Evolutionary conservation across 1,139 yeast genomes (phyloP).

Genomic region (Suhomyces maxii): DNA sequence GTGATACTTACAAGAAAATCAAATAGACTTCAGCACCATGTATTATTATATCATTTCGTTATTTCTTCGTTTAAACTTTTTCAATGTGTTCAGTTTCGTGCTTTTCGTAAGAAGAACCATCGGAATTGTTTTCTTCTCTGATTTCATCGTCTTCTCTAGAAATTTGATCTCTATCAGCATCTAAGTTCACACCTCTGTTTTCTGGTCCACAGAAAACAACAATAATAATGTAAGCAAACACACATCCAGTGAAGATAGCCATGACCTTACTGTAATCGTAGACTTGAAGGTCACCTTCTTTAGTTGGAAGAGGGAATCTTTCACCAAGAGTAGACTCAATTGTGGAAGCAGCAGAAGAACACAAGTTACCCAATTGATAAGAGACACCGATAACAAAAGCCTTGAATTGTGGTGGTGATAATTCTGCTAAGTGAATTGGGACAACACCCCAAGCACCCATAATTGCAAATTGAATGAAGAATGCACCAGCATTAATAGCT

Average conservation of each 20-base stretch:
- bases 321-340: slow-evolving; percentile 77
- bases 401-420: slow-evolving; percentile 75
- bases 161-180: slow-evolving; percentile 16
- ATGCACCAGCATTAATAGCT: slow-evolving; percentile 74
- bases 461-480: slow-evolving; percentile 76
- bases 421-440: slow-evolving; percentile 75
- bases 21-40: no score
- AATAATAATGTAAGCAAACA: slow-evolving; percentile 60
- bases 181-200: slow-evolving; percentile 43
- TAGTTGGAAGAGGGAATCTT: slow-evolving; percentile 37
- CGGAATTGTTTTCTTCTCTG: slow-evolving; percentile 7
- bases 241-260: slow-evolving; percentile 83
- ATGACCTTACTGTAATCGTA: slow-evolving; percentile 53
- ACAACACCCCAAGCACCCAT: slow-evolving; percentile 91
- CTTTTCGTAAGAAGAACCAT: not conserved
- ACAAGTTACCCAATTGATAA: slow-evolving; percentile 82
- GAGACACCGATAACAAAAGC: slow-evolving; percentile 73
- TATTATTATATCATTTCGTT: no score
- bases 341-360: slow-evolving; percentile 80
- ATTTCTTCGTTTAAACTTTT: not conserved
- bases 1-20: no score
- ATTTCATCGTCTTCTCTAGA: slow-evolving; percentile 11
- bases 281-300: slow-evolving; percentile 5
- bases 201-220: slow-evolving; percentile 75
- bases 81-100: not conserved